phyloP scores from a whole-genome alignment of 78 protist species.

The Chrysochromulina tobinii region DNA sequence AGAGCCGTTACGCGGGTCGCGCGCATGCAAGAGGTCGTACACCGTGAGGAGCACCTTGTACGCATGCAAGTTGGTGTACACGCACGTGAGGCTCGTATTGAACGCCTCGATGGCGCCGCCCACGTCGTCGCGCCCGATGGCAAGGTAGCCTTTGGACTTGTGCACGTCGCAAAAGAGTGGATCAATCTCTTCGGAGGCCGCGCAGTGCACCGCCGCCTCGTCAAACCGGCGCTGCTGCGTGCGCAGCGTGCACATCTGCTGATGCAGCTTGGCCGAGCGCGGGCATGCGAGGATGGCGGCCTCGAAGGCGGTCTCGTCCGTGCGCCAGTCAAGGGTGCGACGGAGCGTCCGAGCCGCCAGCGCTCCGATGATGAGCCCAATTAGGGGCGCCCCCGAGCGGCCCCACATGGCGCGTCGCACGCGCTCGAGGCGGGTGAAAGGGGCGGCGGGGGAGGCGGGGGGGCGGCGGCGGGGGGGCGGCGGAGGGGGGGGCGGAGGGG shows the following conservation, averaged over 20 bases:
- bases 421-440: neutral
- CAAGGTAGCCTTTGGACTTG: neutral
- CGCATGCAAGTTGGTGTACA: neutral
- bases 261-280: constrained; percentile 1
- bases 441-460: neutral
- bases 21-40: neutral
- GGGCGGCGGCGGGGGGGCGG: neutral
- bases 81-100: neutral
- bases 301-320: neutral
- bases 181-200: neutral
- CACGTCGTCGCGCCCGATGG: neutral
- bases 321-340: constrained; percentile 8
- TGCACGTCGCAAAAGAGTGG: neutral
- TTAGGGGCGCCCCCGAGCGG: neutral
- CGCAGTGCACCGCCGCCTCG: neutral
- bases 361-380: neutral
- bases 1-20: no score
- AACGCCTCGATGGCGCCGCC: neutral
- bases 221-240: neutral
- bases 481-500: neutral
- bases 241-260: constrained; percentile 3
- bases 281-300: neutral
- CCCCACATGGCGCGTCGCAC: no score
- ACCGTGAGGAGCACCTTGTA: neutral
- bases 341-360: neutral